These are phyloP conservation scores for Kodamaea plutei DNA, from an alignment of 1,139 yeast genomes.

Conservation along the genomic window DNA sequence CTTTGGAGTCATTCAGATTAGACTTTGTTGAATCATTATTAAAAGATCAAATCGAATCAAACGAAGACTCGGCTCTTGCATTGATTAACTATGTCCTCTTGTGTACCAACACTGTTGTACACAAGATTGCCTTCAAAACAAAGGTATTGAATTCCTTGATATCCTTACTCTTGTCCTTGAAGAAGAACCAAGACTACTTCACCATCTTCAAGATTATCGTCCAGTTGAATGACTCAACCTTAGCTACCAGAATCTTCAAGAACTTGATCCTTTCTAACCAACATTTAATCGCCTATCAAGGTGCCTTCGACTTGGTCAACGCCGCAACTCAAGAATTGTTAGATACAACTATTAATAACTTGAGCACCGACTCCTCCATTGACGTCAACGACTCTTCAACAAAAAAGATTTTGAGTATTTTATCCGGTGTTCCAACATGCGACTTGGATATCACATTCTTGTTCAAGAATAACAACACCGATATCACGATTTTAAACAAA, in stretches of 20 bases:
- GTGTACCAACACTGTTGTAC: slow-evolving; percentile 61
- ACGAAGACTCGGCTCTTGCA: slow-evolving; percentile 46
- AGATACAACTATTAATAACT: slow-evolving; percentile 50
- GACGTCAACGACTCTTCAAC: slow-evolving; percentile 26
- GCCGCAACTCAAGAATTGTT: slow-evolving; percentile 92
- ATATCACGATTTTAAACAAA: slow-evolving; percentile 73
- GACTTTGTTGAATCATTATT: slow-evolving; percentile 73
- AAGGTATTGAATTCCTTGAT: slow-evolving; percentile 63
- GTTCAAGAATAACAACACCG: slow-evolving; percentile 83
- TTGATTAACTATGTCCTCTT: slow-evolving; percentile 73
- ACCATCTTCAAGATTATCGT: slow-evolving; percentile 83
- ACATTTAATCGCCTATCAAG: slow-evolving; percentile 73
- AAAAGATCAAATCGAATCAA: slow-evolving; percentile 34
- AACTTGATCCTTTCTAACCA: slow-evolving; percentile 44
- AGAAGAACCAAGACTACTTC: slow-evolving; percentile 70
- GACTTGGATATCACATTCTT: slow-evolving; percentile 88
- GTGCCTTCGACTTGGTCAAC: slow-evolving; percentile 90
- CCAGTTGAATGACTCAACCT: slow-evolving; percentile 70
- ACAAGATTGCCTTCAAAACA: slow-evolving; percentile 60
- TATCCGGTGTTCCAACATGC: slow-evolving; percentile 92
- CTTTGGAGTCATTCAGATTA: slow-evolving; percentile 81
- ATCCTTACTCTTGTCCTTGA: slow-evolving; percentile 51
- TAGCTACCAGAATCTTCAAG: slow-evolving; percentile 67
- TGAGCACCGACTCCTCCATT: slow-evolving; percentile 42
- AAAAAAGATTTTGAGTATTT: slow-evolving; percentile 56